Evolutionary conservation across 768 basidiomycete species (phyloP).

Genomic region (Mycena epipterygia): DNA sequence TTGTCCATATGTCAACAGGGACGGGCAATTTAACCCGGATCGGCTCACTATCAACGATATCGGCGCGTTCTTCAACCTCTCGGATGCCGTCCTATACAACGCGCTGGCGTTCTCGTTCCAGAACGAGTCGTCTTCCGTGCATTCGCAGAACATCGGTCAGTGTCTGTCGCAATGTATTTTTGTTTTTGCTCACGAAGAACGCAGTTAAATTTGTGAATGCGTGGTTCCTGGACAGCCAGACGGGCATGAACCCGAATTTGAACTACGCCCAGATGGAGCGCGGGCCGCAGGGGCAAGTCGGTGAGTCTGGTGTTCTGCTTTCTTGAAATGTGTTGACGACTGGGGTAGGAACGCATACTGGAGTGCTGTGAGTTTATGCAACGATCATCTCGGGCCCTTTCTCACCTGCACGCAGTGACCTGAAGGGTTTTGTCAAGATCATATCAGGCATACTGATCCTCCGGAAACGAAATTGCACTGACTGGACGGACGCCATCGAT

Average conservation of each 20-base stretch:
- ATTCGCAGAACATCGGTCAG: conserved; percentile 59
- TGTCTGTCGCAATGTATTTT: background rate
- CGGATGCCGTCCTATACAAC: conserved; percentile 75
- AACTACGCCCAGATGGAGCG: conserved; percentile 68
- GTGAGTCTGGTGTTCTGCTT: conserved; percentile 38
- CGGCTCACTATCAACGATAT: conserved; percentile 68
- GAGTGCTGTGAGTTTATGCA: conserved; percentile 61
- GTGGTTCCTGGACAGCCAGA: conserved; percentile 72
- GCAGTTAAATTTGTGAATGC: conserved; percentile 62
- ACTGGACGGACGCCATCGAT: conserved; percentile 70
- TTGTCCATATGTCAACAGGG: conserved; percentile 68
- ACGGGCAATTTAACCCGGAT: conserved; percentile 79
- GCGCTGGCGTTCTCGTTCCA: conserved; percentile 67
- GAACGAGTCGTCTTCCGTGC: conserved; percentile 50
- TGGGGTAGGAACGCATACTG: conserved; percentile 60
- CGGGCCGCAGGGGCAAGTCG: conserved; percentile 54
- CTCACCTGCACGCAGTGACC: conserved; percentile 55
- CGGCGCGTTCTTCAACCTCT: conserved; percentile 65
- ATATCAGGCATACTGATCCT: conserved; percentile 67
- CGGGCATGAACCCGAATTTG: conserved; percentile 76
- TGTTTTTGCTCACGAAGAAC: conserved; percentile 4
- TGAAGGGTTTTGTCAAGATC: conserved; percentile 71
- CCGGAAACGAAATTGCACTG: conserved; percentile 60
- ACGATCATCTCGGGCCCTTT: background rate
- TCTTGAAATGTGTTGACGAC: conserved; percentile 41